These are phyloP conservation scores for Pleurotus cornucopiae DNA, from an alignment of 768 basidiomycete species.

Conservation along the genomic window DNA sequence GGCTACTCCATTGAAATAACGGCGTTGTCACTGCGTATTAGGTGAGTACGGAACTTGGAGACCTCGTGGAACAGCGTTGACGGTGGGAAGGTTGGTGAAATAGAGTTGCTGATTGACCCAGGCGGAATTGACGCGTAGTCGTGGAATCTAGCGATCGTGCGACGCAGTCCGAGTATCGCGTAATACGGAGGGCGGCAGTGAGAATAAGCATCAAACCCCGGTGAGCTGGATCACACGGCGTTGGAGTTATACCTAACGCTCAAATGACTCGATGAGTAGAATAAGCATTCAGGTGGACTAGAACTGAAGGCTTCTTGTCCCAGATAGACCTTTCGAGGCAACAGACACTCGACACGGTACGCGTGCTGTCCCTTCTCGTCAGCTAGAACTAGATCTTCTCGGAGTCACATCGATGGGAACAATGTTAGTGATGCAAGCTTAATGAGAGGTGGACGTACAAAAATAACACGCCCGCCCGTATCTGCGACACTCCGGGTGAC, in stretches of 20 bases:
- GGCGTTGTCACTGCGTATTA: background rate
- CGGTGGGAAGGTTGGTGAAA: background rate
- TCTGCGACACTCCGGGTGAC: slow-evolving; percentile 2
- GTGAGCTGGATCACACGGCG: background rate
- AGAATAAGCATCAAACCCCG: background rate
- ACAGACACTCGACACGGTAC: no score
- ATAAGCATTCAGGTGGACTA: no score
- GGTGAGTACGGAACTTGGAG: background rate
- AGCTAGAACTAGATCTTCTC: no score
- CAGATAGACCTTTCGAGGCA: no score
- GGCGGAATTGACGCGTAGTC: background rate
- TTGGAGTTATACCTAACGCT: no score
- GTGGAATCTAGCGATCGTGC: background rate
- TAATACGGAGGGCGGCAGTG: background rate
- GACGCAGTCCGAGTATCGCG: slow-evolving; percentile 5
- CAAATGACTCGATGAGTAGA: background rate
- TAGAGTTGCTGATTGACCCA: slow-evolving; percentile 5
- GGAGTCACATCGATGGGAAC: slow-evolving; percentile 1
- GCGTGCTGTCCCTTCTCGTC: no score
- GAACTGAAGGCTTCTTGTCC: no score
- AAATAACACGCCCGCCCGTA: slow-evolving; percentile 1
- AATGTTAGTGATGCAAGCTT: background rate
- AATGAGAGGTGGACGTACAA: background rate
- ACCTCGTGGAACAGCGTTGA: slow-evolving; percentile 3
- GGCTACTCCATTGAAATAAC: background rate